Conservation (phyloP, 108 stramenopile genomes). For the Fragilaria radians region DNA sequence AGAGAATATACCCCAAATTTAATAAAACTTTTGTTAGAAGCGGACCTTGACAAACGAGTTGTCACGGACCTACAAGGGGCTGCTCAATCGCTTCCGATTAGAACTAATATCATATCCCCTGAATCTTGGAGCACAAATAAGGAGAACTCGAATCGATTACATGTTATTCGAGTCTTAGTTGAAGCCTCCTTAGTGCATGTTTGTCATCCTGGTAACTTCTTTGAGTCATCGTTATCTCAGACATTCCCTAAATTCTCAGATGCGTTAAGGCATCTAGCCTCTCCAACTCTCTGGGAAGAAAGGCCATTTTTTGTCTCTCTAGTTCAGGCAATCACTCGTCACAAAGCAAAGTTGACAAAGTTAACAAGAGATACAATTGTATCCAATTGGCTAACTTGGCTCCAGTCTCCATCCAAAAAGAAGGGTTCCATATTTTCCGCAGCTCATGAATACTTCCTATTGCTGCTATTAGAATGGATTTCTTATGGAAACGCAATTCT, state of each 20-base stretch:
- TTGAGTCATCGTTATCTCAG: conserved; percentile 49
- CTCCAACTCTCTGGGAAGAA: conserved; percentile 50
- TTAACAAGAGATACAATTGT: conserved; percentile 63
- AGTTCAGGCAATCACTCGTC: conserved; percentile 53
- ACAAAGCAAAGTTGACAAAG: conserved; percentile 65
- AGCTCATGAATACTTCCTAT: conserved; percentile 51
- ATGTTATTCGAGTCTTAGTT: conserved; percentile 53
- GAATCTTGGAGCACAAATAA: conserved; percentile 16
- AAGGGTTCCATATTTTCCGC: conserved; percentile 35
- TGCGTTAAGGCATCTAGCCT: conserved; percentile 39
- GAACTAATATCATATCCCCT: conserved; percentile 10
- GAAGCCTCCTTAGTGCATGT: conserved; percentile 61
- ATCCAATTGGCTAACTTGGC: conserved; percentile 51
- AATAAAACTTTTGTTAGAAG: conserved; percentile 54
- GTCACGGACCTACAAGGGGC: conserved; percentile 54
- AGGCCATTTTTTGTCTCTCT: conserved; percentile 60
- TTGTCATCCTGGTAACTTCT: conserved; percentile 66
- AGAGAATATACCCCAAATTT: conserved; percentile 58
- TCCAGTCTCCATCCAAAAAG: conserved; percentile 21
- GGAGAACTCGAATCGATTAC: conserved; percentile 10
- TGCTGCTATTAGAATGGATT: conserved; percentile 69
- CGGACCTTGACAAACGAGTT: conserved; percentile 63
- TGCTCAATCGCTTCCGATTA: conserved; percentile 22
- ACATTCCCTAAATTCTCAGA: conserved; percentile 66
- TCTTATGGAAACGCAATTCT: conserved; percentile 64